Percentiles rank a stretch among this genome's conserved stretches.
Evolutionary conservation across 345 rosid species (phyloP).

Genomic region (Acer saccharum): DNA sequence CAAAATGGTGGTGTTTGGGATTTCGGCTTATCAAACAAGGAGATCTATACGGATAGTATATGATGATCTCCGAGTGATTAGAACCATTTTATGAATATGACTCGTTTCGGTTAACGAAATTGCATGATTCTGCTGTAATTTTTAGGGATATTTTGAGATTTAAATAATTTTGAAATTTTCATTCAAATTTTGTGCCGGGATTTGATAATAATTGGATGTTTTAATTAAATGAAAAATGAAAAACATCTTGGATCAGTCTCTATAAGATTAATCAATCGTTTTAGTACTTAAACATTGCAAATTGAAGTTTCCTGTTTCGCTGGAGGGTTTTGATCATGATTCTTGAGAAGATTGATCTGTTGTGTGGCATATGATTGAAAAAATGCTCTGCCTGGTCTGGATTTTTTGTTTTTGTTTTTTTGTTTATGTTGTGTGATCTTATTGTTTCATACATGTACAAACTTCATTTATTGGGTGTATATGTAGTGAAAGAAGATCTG

Average conservation of each 20-base stretch:
- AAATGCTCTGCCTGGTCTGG: neutral
- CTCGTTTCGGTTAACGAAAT: neutral
- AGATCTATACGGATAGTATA: neutral
- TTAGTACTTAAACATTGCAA: too few species aligned
- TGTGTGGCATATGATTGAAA: neutral
- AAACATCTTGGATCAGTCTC: neutral
- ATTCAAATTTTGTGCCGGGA: neutral
- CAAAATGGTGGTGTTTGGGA: neutral
- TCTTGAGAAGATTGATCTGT: neutral
- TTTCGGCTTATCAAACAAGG: neutral
- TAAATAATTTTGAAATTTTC: neutral
- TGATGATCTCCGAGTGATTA: neutral
- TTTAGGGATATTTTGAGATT: neutral
- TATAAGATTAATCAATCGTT: neutral
- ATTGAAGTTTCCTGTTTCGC: too few species aligned
- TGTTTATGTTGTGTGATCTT: neutral
- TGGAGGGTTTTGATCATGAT: too few species aligned
- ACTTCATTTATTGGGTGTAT: neutral
- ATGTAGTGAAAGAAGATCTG: slow-evolving; percentile 46
- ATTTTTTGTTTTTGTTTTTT: neutral
- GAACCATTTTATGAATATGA: neutral
- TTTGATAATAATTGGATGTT: neutral
- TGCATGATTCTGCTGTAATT: neutral
- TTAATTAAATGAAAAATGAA: neutral
- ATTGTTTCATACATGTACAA: slow-evolving; percentile 8